Conservation (phyloP, 2,329 filamentous ascomycete genomes). For the Xylariaceae sp. region DNA sequence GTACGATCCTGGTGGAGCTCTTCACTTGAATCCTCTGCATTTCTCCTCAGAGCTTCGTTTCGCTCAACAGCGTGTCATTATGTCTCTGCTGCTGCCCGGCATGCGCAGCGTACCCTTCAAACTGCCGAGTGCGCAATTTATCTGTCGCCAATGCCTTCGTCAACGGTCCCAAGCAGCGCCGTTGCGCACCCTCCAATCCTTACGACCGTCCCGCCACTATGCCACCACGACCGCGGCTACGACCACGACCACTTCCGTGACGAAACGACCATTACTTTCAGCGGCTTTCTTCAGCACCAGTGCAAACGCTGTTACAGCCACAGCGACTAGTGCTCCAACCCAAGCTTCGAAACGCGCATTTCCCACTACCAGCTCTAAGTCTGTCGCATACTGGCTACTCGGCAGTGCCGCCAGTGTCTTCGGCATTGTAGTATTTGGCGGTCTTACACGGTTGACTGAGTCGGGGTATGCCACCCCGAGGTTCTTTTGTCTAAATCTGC, state of each 20-base stretch:
- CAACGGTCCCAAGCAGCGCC: constrained; percentile 39
- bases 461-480: constrained; percentile 70
- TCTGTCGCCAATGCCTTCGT: constrained; percentile 57
- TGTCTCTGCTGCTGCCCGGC: constrained; percentile 52
- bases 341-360: constrained; percentile 49
- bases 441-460: constrained; percentile 90
- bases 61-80: constrained; percentile 30
- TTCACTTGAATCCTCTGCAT: not conserved
- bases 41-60: not conserved
- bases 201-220: constrained; percentile 43
- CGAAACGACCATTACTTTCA: constrained; percentile 11
- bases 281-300: constrained; percentile 31
- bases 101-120: constrained; percentile 49
- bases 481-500: not conserved
- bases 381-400: constrained; percentile 89
- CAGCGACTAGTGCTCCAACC: constrained; percentile 21
- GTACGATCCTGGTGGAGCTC: not conserved
- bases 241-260: not conserved
- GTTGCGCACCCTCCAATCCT: constrained; percentile 47
- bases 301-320: constrained; percentile 9
- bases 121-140: constrained; percentile 48
- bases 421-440: constrained; percentile 94
- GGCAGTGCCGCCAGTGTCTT: constrained; percentile 93
- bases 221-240: constrained; percentile 43
- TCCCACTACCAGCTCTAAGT: constrained; percentile 71